These are phyloP conservation scores for Bigelowiella natans DNA, from an alignment of 78 protist species.

Conservation along the genomic window DNA sequence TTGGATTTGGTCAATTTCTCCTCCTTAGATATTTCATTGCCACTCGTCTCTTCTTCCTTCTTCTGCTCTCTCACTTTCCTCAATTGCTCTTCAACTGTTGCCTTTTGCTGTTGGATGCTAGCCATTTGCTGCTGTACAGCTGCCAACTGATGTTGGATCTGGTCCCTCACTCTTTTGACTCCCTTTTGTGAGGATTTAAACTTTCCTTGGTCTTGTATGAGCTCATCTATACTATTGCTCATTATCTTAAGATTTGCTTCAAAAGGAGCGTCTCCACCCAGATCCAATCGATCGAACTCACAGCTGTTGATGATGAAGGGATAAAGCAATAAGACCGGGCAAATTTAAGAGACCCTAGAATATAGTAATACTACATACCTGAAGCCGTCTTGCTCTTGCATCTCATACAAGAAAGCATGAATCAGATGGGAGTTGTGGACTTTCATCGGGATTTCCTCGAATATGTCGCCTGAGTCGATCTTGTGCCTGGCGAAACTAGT, in stretches of 20 bases:
- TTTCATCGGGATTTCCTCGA: slow-evolving; percentile 8
- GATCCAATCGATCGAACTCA: neutral
- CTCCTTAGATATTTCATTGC: neutral
- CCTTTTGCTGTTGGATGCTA: too few species aligned
- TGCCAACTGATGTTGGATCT: neutral
- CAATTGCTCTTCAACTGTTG: too few species aligned
- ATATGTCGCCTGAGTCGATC: neutral
- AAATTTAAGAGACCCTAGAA: too few species aligned
- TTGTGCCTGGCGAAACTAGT: neutral
- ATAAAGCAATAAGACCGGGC: too few species aligned
- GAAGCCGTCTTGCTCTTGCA: neutral
- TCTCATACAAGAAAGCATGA: neutral
- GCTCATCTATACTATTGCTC: neutral
- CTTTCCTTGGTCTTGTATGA: neutral
- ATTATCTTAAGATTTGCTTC: neutral
- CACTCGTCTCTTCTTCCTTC: neutral
- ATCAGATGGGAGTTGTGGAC: slow-evolving; percentile 1
- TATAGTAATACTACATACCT: too few species aligned
- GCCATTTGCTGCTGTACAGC: too few species aligned
- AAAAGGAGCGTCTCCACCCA: neutral
- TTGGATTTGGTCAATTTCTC: neutral
- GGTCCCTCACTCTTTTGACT: neutral
- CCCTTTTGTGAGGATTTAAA: neutral
- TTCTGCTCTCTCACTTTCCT: too few species aligned
- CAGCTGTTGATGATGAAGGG: neutral